Evolutionary conservation across 495 filamentous ascomycete genomes (phyloP).

Genomic region (Oidiodendron maius): DNA sequence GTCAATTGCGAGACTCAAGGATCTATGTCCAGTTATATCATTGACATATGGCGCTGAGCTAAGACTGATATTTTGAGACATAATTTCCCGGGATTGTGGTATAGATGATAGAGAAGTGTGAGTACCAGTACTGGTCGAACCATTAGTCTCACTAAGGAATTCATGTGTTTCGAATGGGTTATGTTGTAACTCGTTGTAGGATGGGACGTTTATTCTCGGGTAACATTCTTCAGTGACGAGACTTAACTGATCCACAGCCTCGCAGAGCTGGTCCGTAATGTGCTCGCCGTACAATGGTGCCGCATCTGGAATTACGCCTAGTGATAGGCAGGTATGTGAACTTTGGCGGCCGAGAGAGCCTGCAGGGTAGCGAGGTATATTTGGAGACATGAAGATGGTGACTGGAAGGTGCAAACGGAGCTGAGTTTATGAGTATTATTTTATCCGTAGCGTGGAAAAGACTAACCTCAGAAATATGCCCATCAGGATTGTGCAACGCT

Average conservation of each 20-base stretch:
- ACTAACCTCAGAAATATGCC: slow-evolving; percentile 78
- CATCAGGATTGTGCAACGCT: slow-evolving; percentile 87
- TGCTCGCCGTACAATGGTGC: slow-evolving; percentile 88
- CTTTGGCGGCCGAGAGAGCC: slow-evolving; percentile 61
- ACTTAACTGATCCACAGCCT: slow-evolving; percentile 68
- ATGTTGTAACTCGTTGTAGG: slow-evolving; percentile 65
- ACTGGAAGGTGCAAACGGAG: slow-evolving; percentile 82
- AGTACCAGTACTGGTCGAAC: slow-evolving; percentile 43
- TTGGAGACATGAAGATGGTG: slow-evolving; percentile 89
- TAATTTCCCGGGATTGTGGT: slow-evolving; percentile 52
- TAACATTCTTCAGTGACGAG: slow-evolving; percentile 66
- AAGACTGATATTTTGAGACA: slow-evolving; percentile 23
- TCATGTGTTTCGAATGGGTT: slow-evolving; percentile 75
- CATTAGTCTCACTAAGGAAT: slow-evolving; percentile 19
- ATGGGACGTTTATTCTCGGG: slow-evolving; percentile 71
- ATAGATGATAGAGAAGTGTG: slow-evolving; percentile 58
- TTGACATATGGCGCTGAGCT: slow-evolving; percentile 30
- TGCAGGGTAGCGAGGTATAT: slow-evolving; percentile 74
- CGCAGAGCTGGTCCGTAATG: slow-evolving; percentile 80
- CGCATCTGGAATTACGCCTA: slow-evolving; percentile 46
- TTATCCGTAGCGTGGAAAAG: not conserved
- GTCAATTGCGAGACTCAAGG: slow-evolving; percentile 33
- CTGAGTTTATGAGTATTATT: slow-evolving; percentile 20
- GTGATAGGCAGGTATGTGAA: slow-evolving; percentile 33
- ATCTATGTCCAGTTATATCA: slow-evolving; percentile 32